Conservation (phyloP, 495 filamentous ascomycete genomes). For the Tricharina praecox region DNA sequence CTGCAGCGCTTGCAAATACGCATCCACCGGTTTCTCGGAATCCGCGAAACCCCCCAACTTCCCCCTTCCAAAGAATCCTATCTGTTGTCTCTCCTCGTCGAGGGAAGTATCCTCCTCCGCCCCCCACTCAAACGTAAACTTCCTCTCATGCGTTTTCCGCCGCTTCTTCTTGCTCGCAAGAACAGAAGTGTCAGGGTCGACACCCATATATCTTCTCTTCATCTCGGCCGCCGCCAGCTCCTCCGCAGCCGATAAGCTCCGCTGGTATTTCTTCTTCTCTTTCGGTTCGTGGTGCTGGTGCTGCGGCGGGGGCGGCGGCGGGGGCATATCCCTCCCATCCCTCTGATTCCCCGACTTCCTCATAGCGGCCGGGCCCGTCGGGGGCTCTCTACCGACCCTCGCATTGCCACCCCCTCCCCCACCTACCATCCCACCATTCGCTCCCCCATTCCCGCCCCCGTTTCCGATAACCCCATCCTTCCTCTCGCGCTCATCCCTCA, state of each 20-base stretch:
- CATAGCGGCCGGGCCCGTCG: conserved; percentile 26
- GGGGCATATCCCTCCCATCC: conserved; percentile 7
- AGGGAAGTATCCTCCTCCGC: conserved; percentile 83
- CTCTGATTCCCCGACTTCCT: too few species aligned
- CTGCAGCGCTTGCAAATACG: conserved; percentile 63
- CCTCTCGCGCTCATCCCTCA: conserved; percentile 63
- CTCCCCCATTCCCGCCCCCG: conserved; percentile 8
- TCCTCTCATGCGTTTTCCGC: conserved; percentile 79
- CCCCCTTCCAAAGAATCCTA: conserved; percentile 65
- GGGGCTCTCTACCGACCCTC: conserved; percentile 10
- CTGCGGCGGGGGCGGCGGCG: conserved; percentile 15
- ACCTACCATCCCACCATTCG: conserved; percentile 6
- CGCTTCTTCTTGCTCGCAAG: conserved; percentile 96
- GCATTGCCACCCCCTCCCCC: not conserved
- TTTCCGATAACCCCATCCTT: conserved; percentile 28
- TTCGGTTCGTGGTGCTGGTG: too few species aligned
- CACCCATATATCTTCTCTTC: conserved; percentile 80
- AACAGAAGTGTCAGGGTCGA: conserved; percentile 67
- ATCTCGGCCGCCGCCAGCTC: conserved; percentile 63
- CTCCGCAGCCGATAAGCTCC: conserved; percentile 43
- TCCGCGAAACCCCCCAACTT: conserved; percentile 70
- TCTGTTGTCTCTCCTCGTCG: conserved; percentile 54
- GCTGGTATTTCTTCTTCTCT: conserved; percentile 34
- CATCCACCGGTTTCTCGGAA: conserved; percentile 47
- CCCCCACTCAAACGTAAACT: conserved; percentile 99